Evolutionary conservation across 2,329 filamentous ascomycete genomes (phyloP).

Genomic region (Penicillium sp.): DNA sequence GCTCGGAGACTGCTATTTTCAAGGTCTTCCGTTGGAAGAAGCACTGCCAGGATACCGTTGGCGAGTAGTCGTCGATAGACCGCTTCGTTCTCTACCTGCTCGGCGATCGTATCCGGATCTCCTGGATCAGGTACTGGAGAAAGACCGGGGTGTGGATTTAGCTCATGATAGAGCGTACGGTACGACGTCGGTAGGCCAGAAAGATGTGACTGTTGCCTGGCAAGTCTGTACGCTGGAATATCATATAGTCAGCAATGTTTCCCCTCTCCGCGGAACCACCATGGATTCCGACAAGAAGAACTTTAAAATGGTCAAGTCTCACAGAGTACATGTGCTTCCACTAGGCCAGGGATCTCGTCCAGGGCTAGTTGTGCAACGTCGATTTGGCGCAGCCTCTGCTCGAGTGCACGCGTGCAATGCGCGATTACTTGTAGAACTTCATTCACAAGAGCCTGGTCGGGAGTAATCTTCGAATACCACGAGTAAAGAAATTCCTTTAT

Average conservation of each 20-base stretch:
- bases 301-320: constrained; percentile 28
- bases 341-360: constrained; percentile 80
- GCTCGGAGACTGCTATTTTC: constrained; percentile 82
- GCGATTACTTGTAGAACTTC: constrained; percentile 89
- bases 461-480: constrained; percentile 92
- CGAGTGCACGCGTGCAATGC: constrained; percentile 82
- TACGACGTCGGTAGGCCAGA: constrained; percentile 62
- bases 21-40: constrained; percentile 89
- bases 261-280: constrained; percentile 22
- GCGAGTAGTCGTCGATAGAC: constrained; percentile 87
- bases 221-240: constrained; percentile 67
- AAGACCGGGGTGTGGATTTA: constrained; percentile 77
- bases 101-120: constrained; percentile 52
- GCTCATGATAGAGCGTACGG: constrained; percentile 75
- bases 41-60: constrained; percentile 73
- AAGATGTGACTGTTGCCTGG: constrained; percentile 59
- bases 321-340: constrained; percentile 81
- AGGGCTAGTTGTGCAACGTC: constrained; percentile 80
- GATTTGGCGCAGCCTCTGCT: constrained; percentile 78
- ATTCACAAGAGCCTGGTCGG: constrained; percentile 82
- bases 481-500: constrained; percentile 85
- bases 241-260: constrained; percentile 26
- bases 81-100: constrained; percentile 74
- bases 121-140: constrained; percentile 68
- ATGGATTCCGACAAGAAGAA: constrained; percentile 3